Base-by-base conservation (phyloP, 805 yeast species). In the Ogataea salicorniae region DNA sequence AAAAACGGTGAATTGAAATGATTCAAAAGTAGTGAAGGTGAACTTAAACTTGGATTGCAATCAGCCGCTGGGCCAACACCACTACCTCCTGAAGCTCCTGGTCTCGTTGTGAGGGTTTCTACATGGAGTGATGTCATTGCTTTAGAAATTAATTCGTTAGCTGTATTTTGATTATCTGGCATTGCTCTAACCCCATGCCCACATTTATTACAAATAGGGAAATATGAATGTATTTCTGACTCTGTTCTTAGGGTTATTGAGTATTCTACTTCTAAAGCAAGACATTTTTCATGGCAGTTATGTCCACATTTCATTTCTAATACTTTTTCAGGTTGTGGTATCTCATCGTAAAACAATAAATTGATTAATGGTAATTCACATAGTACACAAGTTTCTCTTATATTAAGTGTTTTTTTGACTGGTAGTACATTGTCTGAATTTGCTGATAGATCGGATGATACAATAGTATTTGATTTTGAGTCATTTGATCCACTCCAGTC, bases 281-380 rank as follows among this genome's bases (percentile, higher is more conserved):
- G 67, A 58, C 89, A 83, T 46, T 80, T 79, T 44, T 79, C 82
- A 58, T 83, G 89, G 37, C 74, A 68, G 39, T 67, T 61, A 58
- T 82, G 86, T 1, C 74, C 76, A 63, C 89, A 83, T 37, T 61
- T 61, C 33, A 82, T 64, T 47, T 72, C 74, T 14, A 81, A 62
- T 2, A 79, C 61, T 40, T 66, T 69, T 47, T 68, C 72, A 8
- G 52, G 45, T 7, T 48, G 53, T 5, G 37, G 23, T 4, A 22
- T 11, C 54, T 74, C 83, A 11, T 72, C 67, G 17, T 62, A 62
- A 26, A 76, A 64, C 13, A 61, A 53, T 42, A 74, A 75, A 29
- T 73, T 69, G 16, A 70, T 68, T 5, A 81, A 60, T 2, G 72
- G 67, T 43, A 81, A 81, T 6, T 73, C 73, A 58, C 89, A 83